phyloP scores from a whole-genome alignment of 331 rosid species.

The Stylosanthes scabra region DNA sequence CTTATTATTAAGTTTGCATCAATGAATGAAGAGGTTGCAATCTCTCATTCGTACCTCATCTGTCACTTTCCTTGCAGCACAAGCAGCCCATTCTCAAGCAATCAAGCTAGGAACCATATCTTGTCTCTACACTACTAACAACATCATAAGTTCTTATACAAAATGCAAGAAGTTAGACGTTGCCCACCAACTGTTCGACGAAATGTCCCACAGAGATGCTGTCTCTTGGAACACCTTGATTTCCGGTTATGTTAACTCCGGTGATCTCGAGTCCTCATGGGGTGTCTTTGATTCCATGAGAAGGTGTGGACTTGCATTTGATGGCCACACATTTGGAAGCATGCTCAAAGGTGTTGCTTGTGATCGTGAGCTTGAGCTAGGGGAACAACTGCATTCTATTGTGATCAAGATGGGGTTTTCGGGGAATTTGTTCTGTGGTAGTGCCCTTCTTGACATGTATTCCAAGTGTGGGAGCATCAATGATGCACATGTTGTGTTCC shows the following conservation, averaged over 20 bases:
- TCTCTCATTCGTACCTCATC: too few species aligned
- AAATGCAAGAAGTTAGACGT: too few species aligned
- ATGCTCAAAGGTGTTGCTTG: constrained; percentile 65
- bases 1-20: too few species aligned
- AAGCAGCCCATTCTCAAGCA: too few species aligned
- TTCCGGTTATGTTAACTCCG: constrained; percentile 40
- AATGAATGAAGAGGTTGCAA: too few species aligned
- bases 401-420: constrained; percentile 60
- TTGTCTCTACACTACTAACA: too few species aligned
- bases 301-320: constrained; percentile 48
- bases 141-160: too few species aligned
- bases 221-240: too few species aligned
- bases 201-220: too few species aligned
- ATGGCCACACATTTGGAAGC: constrained; percentile 79
- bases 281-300: constrained; percentile 56
- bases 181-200: too few species aligned
- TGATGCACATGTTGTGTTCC: constrained; percentile 60
- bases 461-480: constrained; percentile 62
- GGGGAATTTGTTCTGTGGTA: constrained; percentile 59
- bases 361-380: constrained; percentile 44
- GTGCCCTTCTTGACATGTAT: constrained; percentile 91
- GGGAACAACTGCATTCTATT: constrained; percentile 68
- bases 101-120: too few species aligned
- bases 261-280: constrained; percentile 49
- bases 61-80: too few species aligned